Evolutionary conservation across 352 stramenopile species (phyloP), one percentile per base, ranked within the genome.

Genomic region (Pythium monospermum): DNA sequence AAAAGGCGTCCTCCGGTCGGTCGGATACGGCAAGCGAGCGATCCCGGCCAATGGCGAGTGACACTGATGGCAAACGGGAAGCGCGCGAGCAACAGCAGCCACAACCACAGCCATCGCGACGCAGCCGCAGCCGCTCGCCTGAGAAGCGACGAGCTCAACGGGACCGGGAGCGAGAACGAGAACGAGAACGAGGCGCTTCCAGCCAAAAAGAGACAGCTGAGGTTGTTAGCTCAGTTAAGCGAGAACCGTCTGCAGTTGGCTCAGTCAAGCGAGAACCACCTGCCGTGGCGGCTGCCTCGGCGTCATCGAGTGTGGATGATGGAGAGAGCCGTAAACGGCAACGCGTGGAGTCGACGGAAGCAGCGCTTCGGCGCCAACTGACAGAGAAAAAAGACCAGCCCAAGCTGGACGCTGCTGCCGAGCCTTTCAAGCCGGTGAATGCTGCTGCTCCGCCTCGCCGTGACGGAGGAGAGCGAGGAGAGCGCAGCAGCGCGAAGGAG

Each of bases 311-410:
- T 13, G 26, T 41, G 25, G 18, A 25, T 41, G 28, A 35, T 32
- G 23, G 16, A 23, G 73, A 84, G 26, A 61, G 46, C 7, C 63
- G 59, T 23, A 91, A 89, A 57, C 60, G 74, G 35, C 74, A 69
- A 35, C 74, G 81, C 21, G 45, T 71, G 26, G 83, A 94, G 22
- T 45, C 58, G n/a, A 76, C 71, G 2, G 82, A 93, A 49, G 77
- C 79, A 28, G 68, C 68, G 26, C 53, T 90, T 38, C 79, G 79
- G 33, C 79, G 79, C 32, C 76, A 87, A 22, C 63, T 93, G 23
- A 87, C 74, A 2, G 82, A 87, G 37, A 83, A 87, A 52, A 88
- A 86, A 52, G 73, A 76, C 2, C 43, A 35, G 6, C 40, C 50
- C 1, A 66, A 57, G 36, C 25, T 19, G 13, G 6, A 23, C 3